Conservation (phyloP, 2,329 filamentous ascomycete genomes). For the Metarhizium album region DNA sequence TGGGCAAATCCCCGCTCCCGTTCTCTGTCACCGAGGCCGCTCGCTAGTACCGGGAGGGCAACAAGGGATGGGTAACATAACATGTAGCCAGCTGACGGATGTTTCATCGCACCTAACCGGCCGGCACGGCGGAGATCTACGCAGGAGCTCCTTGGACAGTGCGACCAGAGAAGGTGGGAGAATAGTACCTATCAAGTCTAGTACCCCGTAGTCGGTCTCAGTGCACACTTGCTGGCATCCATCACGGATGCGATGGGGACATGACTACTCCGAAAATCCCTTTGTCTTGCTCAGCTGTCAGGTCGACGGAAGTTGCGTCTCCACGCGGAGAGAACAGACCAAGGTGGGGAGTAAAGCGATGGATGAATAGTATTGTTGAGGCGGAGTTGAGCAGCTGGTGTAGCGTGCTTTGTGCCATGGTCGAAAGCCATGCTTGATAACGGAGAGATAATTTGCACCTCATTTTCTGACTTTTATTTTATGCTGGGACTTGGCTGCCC, state of each 20-base stretch:
- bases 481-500: not conserved
- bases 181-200: not conserved
- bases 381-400: not conserved
- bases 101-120: not conserved
- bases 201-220: not conserved
- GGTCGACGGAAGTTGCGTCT: not conserved
- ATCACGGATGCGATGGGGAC: not conserved
- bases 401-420: not conserved
- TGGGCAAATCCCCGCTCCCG: not conserved
- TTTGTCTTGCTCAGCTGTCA: not conserved
- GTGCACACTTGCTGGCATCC: not conserved
- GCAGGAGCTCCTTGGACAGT: not conserved
- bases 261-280: not conserved
- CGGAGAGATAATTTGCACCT: not conserved
- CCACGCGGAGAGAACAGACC: not conserved
- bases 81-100: not conserved
- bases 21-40: not conserved
- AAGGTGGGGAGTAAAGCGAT: not conserved
- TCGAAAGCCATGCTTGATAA: not conserved
- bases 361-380: not conserved
- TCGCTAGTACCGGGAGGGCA: not conserved
- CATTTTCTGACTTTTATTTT: not conserved
- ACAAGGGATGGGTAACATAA: not conserved
- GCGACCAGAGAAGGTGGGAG: not conserved
- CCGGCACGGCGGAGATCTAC: not conserved